phyloP scores from a whole-genome alignment of 352 stramenopile species.

The Ophiocytium majus region DNA sequence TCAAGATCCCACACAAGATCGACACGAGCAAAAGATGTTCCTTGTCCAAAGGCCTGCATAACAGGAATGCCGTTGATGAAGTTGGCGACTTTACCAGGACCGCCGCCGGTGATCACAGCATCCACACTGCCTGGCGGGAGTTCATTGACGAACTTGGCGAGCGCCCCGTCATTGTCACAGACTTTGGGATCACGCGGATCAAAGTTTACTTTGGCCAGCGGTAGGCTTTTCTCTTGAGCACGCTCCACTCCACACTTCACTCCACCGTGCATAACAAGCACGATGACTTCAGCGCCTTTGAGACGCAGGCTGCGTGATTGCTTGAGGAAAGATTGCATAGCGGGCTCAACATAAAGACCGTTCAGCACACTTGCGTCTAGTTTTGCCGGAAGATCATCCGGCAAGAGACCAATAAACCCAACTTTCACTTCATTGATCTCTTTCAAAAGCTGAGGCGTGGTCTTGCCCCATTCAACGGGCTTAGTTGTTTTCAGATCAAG shows the following conservation, averaged over 20 bases:
- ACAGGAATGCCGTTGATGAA: conserved; percentile 3
- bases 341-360: conserved; percentile 10
- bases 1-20: background rate
- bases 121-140: background rate
- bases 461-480: background rate
- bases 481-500: background rate
- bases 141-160: background rate
- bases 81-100: background rate
- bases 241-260: background rate
- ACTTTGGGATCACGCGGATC: background rate
- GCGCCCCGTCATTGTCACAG: background rate
- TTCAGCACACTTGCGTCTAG: background rate
- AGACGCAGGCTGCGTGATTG: background rate
- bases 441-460: background rate
- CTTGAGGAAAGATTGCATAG: background rate
- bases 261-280: background rate
- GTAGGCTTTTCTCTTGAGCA: background rate
- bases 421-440: conserved; percentile 9
- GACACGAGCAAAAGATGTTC: background rate
- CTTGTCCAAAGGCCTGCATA: background rate
- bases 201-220: conserved; percentile 11
- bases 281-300: background rate
- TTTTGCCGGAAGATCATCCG: background rate
- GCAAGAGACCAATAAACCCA: background rate
- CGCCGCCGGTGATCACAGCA: background rate